Base-by-base conservation (phyloP, 345 rosid genomes). In the Aquilaria malaccensis region DNA sequence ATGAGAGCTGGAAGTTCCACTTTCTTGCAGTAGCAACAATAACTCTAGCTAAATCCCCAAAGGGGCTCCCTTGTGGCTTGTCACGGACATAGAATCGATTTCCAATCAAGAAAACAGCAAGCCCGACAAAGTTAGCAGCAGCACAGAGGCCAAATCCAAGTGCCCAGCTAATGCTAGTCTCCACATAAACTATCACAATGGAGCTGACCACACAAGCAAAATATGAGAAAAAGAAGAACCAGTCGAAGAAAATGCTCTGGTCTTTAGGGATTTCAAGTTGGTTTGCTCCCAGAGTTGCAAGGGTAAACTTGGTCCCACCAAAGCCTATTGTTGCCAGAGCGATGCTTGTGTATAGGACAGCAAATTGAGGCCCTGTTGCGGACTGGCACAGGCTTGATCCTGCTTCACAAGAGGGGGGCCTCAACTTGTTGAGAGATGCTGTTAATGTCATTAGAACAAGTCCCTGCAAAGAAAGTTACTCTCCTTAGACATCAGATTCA, bases 1-100 rank as follows among this genome's bases (percentile, higher is more conserved):
- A 59, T 10, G 88, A 62, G 37, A 67, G 52, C 14, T 45, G 48
- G 10, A 58, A 67, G 9, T 74, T 77, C 53, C 88, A 56, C 69
- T 85, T 83, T 14, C 14, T 4, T 15, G 68, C n/a, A 15, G 81
- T 55, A 6, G 86, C 79, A 11, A 76, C 55, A 12, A 79, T 11
- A n/a, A 85, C 88, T 0, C 79, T 73, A 50, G 77, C 63, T 2
- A 85, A 55, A 62, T 73, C 47, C 13, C 52, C 52, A 50, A 76
- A 79, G 0, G 88, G 86, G 60, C 85, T 85, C 48, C 83, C 88
- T 58, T 58, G 60, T 7, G 82, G 77, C 50, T 62, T 77, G 6
- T 62, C 72, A 50, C 45, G 69, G 43, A 56, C 51, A 59, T 83
- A 84, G 14, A 67, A 65, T 7, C 75, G 70, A 13, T 46, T 74